Percentiles rank a stretch among this genome's conserved stretches.
Conservation (phyloP, 2,329 filamentous ascomycete species). For the Colletotrichum ledebouriae region DNA sequence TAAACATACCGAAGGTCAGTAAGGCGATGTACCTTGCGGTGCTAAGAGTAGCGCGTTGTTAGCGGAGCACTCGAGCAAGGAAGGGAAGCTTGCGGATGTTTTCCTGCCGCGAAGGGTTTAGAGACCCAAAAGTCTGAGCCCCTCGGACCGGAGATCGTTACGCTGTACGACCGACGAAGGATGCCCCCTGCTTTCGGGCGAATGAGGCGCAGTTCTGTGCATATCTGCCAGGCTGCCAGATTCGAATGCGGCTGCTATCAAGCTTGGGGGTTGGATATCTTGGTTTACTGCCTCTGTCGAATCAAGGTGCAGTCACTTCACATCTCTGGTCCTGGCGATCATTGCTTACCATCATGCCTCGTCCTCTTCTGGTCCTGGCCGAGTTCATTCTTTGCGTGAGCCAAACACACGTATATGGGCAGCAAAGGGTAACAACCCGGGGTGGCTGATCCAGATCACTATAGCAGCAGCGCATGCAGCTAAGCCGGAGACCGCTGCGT, state of each 20-base stretch:
- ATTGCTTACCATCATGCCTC: no score
- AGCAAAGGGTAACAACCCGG: no score
- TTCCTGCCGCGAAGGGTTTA: slow-evolving; percentile 33
- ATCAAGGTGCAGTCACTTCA: no score
- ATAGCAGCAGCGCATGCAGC: slow-evolving; percentile 1
- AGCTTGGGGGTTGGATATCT: no score
- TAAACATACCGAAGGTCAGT: neutral
- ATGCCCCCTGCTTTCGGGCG: slow-evolving; percentile 31
- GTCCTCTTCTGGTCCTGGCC: no score
- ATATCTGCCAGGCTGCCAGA: slow-evolving; percentile 35
- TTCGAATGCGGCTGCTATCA: slow-evolving; percentile 19
- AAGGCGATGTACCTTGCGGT: slow-evolving; percentile 20
- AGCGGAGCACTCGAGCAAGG: slow-evolving; percentile 26
- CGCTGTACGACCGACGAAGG: slow-evolving; percentile 32
- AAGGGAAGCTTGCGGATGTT: slow-evolving; percentile 42
- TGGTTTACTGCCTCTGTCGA: no score
- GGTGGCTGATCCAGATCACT: no score
- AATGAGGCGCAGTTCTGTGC: slow-evolving; percentile 39
- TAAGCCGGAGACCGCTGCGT: slow-evolving; percentile 16
- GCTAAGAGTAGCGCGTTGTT: slow-evolving; percentile 11
- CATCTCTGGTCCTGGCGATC: no score
- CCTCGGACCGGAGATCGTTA: slow-evolving; percentile 11
- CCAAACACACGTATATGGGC: no score
- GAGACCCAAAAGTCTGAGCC: slow-evolving; percentile 30
- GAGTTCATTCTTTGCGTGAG: no score